These are phyloP conservation scores for Colletotrichum sp. DNA, from an alignment of 2,329 filamentous ascomycete species.

Conservation along the genomic window DNA sequence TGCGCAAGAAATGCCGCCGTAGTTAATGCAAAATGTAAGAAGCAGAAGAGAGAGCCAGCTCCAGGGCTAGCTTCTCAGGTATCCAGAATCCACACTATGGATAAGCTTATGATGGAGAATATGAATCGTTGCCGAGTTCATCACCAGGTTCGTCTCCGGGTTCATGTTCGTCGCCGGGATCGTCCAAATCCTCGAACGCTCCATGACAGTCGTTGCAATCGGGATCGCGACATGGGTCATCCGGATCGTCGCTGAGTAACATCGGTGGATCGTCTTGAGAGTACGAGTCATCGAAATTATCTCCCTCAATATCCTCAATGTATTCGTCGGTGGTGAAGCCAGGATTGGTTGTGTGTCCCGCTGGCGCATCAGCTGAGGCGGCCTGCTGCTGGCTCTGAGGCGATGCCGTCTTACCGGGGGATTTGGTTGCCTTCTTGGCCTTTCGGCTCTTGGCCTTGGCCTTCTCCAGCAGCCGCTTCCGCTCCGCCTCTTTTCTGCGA, in stretches of 20 bases:
- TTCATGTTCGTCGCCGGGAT: slow-evolving; percentile 6
- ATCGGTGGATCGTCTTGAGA: slow-evolving; percentile 11
- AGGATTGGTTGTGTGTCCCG: slow-evolving; percentile 44
- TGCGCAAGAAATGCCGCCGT: neutral
- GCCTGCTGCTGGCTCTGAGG: slow-evolving; percentile 26
- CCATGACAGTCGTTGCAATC: neutral
- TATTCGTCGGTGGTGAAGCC: slow-evolving; percentile 38
- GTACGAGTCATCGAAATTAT: slow-evolving; percentile 2
- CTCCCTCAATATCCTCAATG: slow-evolving; percentile 1
- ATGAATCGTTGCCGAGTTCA: neutral
- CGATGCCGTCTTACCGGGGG: slow-evolving; percentile 49
- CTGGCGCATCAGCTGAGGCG: slow-evolving; percentile 25
- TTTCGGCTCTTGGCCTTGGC: slow-evolving; percentile 93
- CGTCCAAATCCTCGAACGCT: neutral
- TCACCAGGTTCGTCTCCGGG: neutral
- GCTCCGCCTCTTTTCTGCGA: slow-evolving; percentile 84
- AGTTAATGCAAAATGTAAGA: neutral
- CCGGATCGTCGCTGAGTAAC: slow-evolving; percentile 19
- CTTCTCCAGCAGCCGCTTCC: slow-evolving; percentile 84
- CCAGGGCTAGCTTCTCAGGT: neutral
- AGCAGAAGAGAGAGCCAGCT: neutral
- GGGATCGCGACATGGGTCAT: neutral
- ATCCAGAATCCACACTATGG: neutral
- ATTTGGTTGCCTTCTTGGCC: slow-evolving; percentile 81
- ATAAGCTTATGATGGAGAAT: neutral